phyloP scores from a whole-genome alignment of 305 asterid species.

The Solanum hybrid region DNA sequence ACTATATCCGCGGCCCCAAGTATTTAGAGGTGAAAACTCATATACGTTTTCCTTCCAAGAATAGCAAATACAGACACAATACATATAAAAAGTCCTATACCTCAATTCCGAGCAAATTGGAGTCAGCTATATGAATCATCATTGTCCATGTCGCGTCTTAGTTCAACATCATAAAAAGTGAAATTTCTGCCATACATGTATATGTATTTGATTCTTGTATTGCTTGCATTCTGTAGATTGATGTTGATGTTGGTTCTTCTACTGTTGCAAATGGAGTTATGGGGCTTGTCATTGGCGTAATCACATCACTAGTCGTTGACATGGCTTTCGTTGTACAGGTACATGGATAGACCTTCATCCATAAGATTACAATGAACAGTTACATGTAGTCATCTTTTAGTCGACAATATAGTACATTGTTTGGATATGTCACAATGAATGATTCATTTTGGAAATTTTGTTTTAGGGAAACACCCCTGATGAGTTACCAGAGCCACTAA shows the following conservation, averaged over 20 bases:
- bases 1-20: constrained; percentile 63
- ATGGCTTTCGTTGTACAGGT: constrained; percentile 99
- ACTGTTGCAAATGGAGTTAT: constrained; percentile 93
- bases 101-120: not conserved
- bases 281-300: constrained; percentile 88
- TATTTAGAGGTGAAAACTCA: constrained; percentile 69
- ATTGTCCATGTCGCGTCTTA: not conserved
- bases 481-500: constrained; percentile 84
- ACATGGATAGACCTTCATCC: not conserved
- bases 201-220: not conserved
- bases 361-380: not conserved
- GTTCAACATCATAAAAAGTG: not conserved
- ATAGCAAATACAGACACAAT: not conserved
- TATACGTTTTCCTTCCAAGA: not conserved
- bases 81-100: not conserved
- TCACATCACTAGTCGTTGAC: constrained; percentile 82
- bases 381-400: not conserved
- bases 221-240: constrained; percentile 41
- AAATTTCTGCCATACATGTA: not conserved
- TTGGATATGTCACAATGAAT: not conserved
- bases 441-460: not conserved
- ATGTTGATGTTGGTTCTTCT: constrained; percentile 91
- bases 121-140: not conserved
- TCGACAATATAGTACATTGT: not conserved
- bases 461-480: constrained; percentile 62